These are phyloP conservation scores for Blastobotrys persicus DNA, from an alignment of 1,139 yeast genomes.

Conservation along the genomic window DNA sequence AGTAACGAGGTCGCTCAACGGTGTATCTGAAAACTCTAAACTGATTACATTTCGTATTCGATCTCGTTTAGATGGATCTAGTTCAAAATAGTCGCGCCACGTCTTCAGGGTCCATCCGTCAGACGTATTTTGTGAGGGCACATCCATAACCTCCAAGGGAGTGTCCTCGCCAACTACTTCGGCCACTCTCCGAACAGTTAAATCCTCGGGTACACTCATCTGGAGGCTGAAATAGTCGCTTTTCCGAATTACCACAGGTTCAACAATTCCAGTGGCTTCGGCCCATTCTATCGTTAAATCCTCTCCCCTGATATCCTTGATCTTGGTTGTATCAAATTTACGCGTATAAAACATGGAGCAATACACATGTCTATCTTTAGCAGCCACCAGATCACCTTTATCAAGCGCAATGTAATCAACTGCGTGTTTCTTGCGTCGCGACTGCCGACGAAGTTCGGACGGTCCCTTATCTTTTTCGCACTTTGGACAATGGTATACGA, in stretches of 20 bases:
- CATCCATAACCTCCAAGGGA: constrained; percentile 85
- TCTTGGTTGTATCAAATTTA: constrained; percentile 23
- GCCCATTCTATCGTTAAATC: constrained; percentile 45
- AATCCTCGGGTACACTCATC: constrained; percentile 44
- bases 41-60: constrained; percentile 78
- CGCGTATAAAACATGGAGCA: constrained; percentile 9
- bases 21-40: constrained; percentile 65
- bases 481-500: constrained; percentile 52
- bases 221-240: constrained; percentile 39
- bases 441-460: constrained; percentile 52
- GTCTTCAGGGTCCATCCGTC: constrained; percentile 65
- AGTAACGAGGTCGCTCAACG: constrained; percentile 48
- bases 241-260: constrained; percentile 42
- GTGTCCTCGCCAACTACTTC: constrained; percentile 60
- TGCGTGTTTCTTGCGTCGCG: constrained; percentile 51
- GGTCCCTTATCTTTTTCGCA: constrained; percentile 53
- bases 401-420: constrained; percentile 80
- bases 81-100: constrained; percentile 74
- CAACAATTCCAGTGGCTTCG: constrained; percentile 32
- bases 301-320: constrained; percentile 32
- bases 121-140: constrained; percentile 65
- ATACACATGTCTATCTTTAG: constrained; percentile 57
- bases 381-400: constrained; percentile 59
- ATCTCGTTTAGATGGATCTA: constrained; percentile 49
- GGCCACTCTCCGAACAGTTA: constrained; percentile 58